Base-by-base conservation (phyloP, 352 stramenopile genomes). In the Globisporangium carolinianum region DNA sequence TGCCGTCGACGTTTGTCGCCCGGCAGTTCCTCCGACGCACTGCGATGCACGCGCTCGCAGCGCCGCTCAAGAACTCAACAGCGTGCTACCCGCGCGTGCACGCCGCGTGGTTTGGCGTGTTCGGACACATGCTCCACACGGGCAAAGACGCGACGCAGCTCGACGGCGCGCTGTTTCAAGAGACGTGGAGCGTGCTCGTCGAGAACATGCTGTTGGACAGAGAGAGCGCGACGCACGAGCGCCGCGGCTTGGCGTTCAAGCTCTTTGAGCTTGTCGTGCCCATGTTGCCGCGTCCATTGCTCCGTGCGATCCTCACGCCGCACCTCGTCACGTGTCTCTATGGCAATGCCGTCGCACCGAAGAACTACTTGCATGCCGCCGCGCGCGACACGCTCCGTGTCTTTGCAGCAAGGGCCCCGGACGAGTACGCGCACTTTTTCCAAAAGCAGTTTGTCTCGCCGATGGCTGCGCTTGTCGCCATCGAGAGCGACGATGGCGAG, bases 291-390 rank as follows among this genome's bases (percentile, higher is more conserved):
- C 63, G 66, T 3, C 53, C 75, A 7, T 52, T 86, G 36, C 53
- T 92, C 17, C 74, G 76, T 38, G 63, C 79, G 6, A 83, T 89
- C 41, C 67, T 95, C 7, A 92, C 83, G 42, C 83, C 81, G 8
- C 75, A 81, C 38, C 75, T 95, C 10, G 79, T 95, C 69, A 89
- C 83, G 69, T 89, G 81, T 38, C 64, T 95, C 35, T 91, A 86
- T 69, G 87, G 83, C 58, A 95, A 95, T 58, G 73, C 77, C 45
- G 74, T 88, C 4, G 75, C 75, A 47, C 87, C 85, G 66, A 89
- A 83, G 62, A 93, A 86, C 59, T 91, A 91, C 55, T 62, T 95
- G 50, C 81, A 95, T 61, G 83, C 86, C 18, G 85, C 85, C 46
- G 85, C 83, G 18, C 71, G 74, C 52, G 77, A 89, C 63, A 83